Evolutionary conservation across 768 basidiomycete genomes (phyloP), one percentile per base, ranked within the genome.

Genomic region (Imleria badia): DNA sequence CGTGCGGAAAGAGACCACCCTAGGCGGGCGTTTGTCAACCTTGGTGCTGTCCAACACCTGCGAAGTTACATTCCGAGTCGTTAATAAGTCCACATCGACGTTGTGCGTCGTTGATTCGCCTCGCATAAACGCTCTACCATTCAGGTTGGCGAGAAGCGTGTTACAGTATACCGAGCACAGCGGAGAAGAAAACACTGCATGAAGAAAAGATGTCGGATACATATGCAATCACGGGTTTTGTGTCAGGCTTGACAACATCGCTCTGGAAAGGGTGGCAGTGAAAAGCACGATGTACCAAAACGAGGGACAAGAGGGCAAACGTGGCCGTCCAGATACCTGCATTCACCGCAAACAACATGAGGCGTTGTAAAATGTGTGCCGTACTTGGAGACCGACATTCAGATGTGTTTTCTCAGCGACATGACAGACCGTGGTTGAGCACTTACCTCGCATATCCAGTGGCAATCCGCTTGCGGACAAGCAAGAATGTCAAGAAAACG

Each of bases 241-340:
- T 26, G 26, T 26, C 26, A 26, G 26, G 3, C 4, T 6, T 26
- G 26, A 26, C 26, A 26, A 26, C 4, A 26, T 26, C 4, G n/a
- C n/a, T n/a, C 26, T 26, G 26, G 26, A 3, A 26, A 26, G 26
- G 26, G 39, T 40, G 39, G 8, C 39, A 22, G n/a, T 5, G 20
- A 39, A 9, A 15, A 29, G 19, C 8, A 84, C 59, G 26, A 26
- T 6, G 26, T 26, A 54, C 84, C 81, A 3, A 81, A 80, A 43
- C 15, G 30, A 52, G 12, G 14, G 53, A 71, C 2, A 79, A 74
- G 67, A 84, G 81, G 11, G 76, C 70, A 6, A 64, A 69, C 0
- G 79, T 77, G 52, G 84, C 82, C 13, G 81, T 74, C 14, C 78
- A 79, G 17, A 84, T 74, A 1, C 80, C 74, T 0, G 44, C 52